Evolutionary conservation across 2,329 filamentous ascomycete genomes (phyloP), one percentile per base, ranked within the genome.

Genomic region (Neocatenulostroma microsporum): DNA sequence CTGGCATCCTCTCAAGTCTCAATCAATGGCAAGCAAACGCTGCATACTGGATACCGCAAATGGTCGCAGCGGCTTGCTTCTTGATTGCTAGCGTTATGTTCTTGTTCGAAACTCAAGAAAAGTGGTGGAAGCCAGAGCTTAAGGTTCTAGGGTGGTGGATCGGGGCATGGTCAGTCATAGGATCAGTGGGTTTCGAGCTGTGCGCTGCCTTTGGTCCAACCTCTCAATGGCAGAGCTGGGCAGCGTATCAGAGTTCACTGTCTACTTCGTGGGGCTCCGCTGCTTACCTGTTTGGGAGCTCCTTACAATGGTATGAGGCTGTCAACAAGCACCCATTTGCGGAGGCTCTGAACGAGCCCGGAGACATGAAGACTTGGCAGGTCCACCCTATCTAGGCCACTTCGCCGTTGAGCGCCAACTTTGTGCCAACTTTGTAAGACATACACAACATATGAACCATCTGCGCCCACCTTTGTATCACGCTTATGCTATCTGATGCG

Each of bases 131-230:
- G 21, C 48, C 48, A 18, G 43, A 48, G 18, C 47, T 47, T 0
- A 31, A 34, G 9, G 39, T 49, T 11, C 39, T 57, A 3, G 52
- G 50, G 2, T 56, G 54, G 54, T 56, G 53, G 53, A 53, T 57
- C 12, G 53, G 54, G 6, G 37, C 47, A 12, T 54, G 48, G 48
- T 43, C 50, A 9, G 44, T 39, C 9, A 38, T 51, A 6, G 54
- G 54, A 3, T 50, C 46, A 17, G 38, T 54, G 12, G 54, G 54
- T 17, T 57, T 56, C 43, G 39, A 49, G 42, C 36, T 44, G 32
- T 27, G 38, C 41, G 41, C 41, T 7, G 29, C 30, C n/a, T 44
- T 45, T 36, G 42, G 40, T 21, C 24, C 39, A 13, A 21, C 31
- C 19, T 40, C 32, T 25, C 28, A 42, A 35, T 32, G 41, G 38